phyloP scores from a whole-genome alignment of 148 eudicot genomes.

The Rhododendron molle region DNA sequence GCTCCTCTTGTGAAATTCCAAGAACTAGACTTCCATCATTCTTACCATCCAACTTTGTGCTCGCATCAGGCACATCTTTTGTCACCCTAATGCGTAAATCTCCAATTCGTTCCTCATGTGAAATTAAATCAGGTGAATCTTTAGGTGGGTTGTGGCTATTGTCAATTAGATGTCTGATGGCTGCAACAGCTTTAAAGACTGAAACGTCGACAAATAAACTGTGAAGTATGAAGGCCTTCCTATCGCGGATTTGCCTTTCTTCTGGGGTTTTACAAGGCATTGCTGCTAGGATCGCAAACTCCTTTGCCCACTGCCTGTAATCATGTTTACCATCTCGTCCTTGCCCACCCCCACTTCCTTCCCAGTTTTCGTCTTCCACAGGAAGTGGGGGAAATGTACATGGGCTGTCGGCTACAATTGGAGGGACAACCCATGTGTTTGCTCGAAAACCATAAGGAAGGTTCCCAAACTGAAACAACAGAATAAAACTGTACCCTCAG shows the following conservation, averaged over 20 bases:
- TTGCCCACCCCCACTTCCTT: slow-evolving; percentile 95
- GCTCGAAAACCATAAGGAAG: slow-evolving; percentile 97
- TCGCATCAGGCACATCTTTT: slow-evolving; percentile 76
- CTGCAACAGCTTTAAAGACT: slow-evolving; percentile 67
- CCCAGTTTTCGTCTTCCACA: slow-evolving; percentile 87
- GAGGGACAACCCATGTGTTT: slow-evolving; percentile 98
- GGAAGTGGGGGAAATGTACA: slow-evolving; percentile 77
- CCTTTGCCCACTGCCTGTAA: slow-evolving; percentile 80
- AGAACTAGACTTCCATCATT: slow-evolving; percentile 81
- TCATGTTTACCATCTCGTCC: slow-evolving; percentile 85
- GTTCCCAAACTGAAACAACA: slow-evolving; percentile 80
- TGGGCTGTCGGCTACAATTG: slow-evolving; percentile 69
- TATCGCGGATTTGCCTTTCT: slow-evolving; percentile 89
- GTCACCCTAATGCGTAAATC: slow-evolving; percentile 65
- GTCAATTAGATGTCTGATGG: slow-evolving; percentile 53
- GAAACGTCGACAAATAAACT: slow-evolving; percentile 96
- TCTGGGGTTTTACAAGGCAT: slow-evolving; percentile 98
- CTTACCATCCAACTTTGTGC: slow-evolving; percentile 82
- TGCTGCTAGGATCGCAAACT: slow-evolving; percentile 71
- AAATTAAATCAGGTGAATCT: slow-evolving; percentile 22
- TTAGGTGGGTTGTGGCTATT: slow-evolving; percentile 21
- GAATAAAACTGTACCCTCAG: slow-evolving; percentile 22
- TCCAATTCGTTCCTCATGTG: slow-evolving; percentile 63
- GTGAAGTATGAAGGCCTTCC: slow-evolving; percentile 90
- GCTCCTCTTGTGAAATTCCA: slow-evolving; percentile 45